A percentile compares a stretch with the other conserved stretches of the same genome.
These are phyloP conservation scores for Yamadazyma insecticola DNA, from an alignment of 805 yeast genomes.

Conservation along the genomic window DNA sequence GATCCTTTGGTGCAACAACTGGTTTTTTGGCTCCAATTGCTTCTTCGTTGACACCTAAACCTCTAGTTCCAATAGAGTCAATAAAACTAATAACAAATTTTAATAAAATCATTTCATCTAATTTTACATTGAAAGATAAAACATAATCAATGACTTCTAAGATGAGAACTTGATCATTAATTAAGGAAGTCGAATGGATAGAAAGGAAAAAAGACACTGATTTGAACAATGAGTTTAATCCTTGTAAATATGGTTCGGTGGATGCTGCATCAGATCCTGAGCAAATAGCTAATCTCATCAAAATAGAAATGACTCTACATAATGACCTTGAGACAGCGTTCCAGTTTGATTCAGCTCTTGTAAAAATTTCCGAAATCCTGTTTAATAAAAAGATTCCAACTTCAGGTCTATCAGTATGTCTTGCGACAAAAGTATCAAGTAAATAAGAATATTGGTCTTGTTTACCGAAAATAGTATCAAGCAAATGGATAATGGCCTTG, in stretches of 20 bases:
- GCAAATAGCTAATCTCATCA: conserved; percentile 38
- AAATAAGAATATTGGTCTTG: conserved; percentile 59
- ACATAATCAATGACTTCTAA: conserved; percentile 58
- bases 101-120: conserved; percentile 37
- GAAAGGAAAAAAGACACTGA: conserved; percentile 43
- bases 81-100: conserved; percentile 42
- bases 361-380: conserved; percentile 43
- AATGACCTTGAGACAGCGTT: conserved; percentile 58
- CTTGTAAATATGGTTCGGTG: conserved; percentile 22
- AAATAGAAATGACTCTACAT: conserved; percentile 53
- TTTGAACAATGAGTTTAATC: conserved; percentile 33
- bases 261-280: conserved; percentile 17
- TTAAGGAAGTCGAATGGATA: conserved; percentile 41
- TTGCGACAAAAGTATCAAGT: conserved; percentile 46
- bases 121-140: conserved; percentile 37
- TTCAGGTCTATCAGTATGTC: conserved; percentile 34
- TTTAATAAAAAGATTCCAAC: conserved; percentile 50
- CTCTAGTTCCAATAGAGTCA: conserved; percentile 53
- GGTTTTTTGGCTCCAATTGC: conserved; percentile 13
- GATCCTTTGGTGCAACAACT: conserved; percentile 41
- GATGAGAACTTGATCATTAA: conserved; percentile 60
- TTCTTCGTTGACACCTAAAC: conserved; percentile 44
- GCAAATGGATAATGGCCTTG: conserved; percentile 53
- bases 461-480: conserved; percentile 62
- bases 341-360: conserved; percentile 53